Conservation (phyloP, 345 rosid genomes). For the Zanthoxylum bungeanum region DNA sequence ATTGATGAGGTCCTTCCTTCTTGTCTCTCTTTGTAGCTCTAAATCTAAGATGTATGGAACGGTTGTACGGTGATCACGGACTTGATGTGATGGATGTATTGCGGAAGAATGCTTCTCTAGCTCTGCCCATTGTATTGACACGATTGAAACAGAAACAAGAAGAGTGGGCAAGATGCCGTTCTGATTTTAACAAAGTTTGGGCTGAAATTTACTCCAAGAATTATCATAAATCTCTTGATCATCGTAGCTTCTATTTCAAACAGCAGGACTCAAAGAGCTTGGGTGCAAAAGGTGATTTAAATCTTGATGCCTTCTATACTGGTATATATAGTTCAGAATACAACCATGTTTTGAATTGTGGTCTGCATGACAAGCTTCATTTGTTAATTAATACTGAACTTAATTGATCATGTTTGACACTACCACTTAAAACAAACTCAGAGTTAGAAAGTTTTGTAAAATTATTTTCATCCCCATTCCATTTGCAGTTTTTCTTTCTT, state of each 20-base stretch:
- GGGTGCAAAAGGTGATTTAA: constrained; percentile 76
- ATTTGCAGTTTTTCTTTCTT: background rate
- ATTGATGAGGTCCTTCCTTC: constrained; percentile 15
- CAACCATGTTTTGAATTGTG: background rate
- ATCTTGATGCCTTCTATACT: constrained; percentile 6
- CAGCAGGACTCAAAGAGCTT: constrained; percentile 94
- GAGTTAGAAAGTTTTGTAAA: background rate
- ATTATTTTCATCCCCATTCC: background rate
- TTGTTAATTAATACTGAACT: background rate
- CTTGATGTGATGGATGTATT: constrained; percentile 92
- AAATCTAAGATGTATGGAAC: constrained; percentile 91
- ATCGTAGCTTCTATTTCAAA: constrained; percentile 96
- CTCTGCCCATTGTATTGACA: constrained; percentile 86
- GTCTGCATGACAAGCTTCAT: background rate
- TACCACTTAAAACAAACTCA: background rate
- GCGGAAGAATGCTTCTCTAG: constrained; percentile 79
- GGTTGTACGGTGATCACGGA: constrained; percentile 94
- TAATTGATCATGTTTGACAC: background rate
- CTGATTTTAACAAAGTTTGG: constrained; percentile 98
- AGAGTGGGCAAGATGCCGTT: constrained; percentile 91
- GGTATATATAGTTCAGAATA: background rate
- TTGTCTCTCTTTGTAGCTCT: constrained; percentile 50
- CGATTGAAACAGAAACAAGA: constrained; percentile 98
- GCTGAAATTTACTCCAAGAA: constrained; percentile 92
- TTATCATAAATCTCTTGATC: constrained; percentile 95